These are phyloP conservation scores for Saccharomycopsis capsularis DNA, from an alignment of 805 yeast genomes.

Conservation along the genomic window DNA sequence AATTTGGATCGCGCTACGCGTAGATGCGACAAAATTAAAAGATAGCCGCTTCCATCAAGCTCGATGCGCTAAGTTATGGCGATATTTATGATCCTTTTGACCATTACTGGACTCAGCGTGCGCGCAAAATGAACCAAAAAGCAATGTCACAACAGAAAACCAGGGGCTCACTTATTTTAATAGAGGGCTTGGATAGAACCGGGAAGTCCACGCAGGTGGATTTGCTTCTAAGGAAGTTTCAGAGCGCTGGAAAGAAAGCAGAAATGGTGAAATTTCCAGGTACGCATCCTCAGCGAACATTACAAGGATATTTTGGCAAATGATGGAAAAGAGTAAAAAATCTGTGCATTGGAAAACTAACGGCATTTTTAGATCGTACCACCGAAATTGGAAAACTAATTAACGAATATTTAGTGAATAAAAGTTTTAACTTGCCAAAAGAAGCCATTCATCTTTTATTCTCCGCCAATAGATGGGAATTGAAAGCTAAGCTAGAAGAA, in stretches of 20 bases:
- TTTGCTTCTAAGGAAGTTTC: constrained; percentile 30
- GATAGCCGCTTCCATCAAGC: too few relatives aligned
- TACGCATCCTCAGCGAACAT: constrained; percentile 17
- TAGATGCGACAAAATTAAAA: too few relatives aligned
- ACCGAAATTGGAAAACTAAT: constrained; percentile 78
- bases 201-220: constrained; percentile 86
- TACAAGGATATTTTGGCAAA: too few relatives aligned
- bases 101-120: too few relatives aligned
- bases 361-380: constrained; percentile 45
- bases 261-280: constrained; percentile 69
- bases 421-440: constrained; percentile 49
- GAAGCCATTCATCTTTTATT: constrained; percentile 82
- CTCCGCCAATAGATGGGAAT: constrained; percentile 94
- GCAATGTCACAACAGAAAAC: too few relatives aligned
- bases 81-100: too few relatives aligned
- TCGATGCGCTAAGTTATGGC: too few relatives aligned
- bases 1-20: too few relatives aligned
- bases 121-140: too few relatives aligned
- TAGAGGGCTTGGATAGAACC: constrained; percentile 92
- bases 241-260: constrained; percentile 30
- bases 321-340: background rate
- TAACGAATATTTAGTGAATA: constrained; percentile 58
- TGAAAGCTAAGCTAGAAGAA: constrained; percentile 39
- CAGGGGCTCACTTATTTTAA: constrained; percentile 68
- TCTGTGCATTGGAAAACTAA: constrained; percentile 1